A percentile compares a stretch with the other conserved stretches of the same genome.
These are phyloP conservation scores for Penicillium odoratum DNA, from an alignment of 495 filamentous ascomycete genomes.

Conservation along the genomic window DNA sequence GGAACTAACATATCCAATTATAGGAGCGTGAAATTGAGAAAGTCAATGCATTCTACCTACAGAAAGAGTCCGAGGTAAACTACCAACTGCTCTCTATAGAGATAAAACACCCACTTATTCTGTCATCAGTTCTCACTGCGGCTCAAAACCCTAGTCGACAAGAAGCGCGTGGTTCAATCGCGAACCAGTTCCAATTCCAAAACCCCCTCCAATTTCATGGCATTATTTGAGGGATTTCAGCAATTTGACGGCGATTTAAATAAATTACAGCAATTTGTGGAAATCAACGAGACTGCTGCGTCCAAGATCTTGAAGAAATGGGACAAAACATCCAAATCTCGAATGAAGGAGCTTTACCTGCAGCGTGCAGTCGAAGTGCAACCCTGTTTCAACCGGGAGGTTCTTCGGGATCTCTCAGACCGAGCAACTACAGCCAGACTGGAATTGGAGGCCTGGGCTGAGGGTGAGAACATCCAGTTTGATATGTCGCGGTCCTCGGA, in stretches of 20 bases:
- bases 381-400: conserved; percentile 94
- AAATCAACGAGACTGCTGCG: conserved; percentile 94
- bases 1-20: neutral
- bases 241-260: conserved; percentile 95
- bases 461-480: conserved; percentile 86
- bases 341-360: conserved; percentile 95
- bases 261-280: conserved; percentile 97
- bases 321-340: conserved; percentile 99
- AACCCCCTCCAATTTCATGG: conserved; percentile 86
- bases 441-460: conserved; percentile 93
- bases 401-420: conserved; percentile 94
- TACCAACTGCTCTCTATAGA: conserved; percentile 6
- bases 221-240: conserved; percentile 92
- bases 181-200: conserved; percentile 72
- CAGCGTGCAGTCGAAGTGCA: conserved; percentile 96
- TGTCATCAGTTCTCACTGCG: conserved; percentile 77
- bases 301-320: conserved; percentile 99
- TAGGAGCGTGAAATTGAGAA: conserved; percentile 97
- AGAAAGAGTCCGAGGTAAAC: conserved; percentile 95
- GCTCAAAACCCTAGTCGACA: conserved; percentile 86
- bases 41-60: conserved; percentile 95
- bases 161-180: conserved; percentile 85
- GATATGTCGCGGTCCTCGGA: conserved; percentile 61
- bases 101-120: conserved; percentile 9
- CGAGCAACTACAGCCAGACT: conserved; percentile 90